phyloP scores from a whole-genome alignment of 2,329 filamentous ascomycete species.

The Fusarium chlamydosporum region DNA sequence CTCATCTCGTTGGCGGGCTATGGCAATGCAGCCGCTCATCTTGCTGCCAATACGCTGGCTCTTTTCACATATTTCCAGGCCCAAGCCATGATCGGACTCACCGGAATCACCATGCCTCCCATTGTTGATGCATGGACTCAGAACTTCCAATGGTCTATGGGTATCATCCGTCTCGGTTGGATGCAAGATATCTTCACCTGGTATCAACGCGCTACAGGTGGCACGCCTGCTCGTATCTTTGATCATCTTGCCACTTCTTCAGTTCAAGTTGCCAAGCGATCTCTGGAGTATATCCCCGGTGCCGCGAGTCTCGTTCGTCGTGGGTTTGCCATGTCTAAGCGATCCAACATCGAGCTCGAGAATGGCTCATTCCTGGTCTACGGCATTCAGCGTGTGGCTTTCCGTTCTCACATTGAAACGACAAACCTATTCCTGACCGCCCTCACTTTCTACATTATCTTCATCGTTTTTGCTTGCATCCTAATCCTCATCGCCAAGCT shows the following conservation, averaged over 20 bases:
- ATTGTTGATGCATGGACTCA: slow-evolving; percentile 94
- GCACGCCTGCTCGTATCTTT: slow-evolving; percentile 83
- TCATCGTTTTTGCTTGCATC: slow-evolving; percentile 80
- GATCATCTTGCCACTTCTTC: slow-evolving; percentile 80
- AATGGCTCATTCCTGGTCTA: slow-evolving; percentile 74
- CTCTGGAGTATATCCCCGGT: slow-evolving; percentile 58
- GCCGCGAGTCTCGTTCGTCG: slow-evolving; percentile 66
- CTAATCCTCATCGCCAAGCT: slow-evolving; percentile 84
- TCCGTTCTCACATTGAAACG: slow-evolving; percentile 84
- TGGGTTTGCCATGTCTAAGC: slow-evolving; percentile 67
- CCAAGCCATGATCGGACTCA: slow-evolving; percentile 91
- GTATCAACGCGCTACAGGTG: slow-evolving; percentile 95
- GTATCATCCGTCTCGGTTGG: slow-evolving; percentile 87
- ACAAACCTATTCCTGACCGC: slow-evolving; percentile 96
- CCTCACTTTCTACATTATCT: slow-evolving; percentile 87
- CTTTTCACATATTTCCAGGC: slow-evolving; percentile 95
- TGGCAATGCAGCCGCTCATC: slow-evolving; percentile 92
- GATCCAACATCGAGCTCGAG: slow-evolving; percentile 66
- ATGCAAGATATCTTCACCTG: slow-evolving; percentile 91
- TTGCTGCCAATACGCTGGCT: slow-evolving; percentile 91
- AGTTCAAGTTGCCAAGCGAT: slow-evolving; percentile 81
- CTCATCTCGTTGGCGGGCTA: slow-evolving; percentile 91
- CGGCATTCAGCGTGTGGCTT: slow-evolving; percentile 93
- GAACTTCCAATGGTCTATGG: slow-evolving; percentile 99
- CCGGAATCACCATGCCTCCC: slow-evolving; percentile 83